Evolutionary conservation across 2,329 filamentous ascomycete genomes (phyloP), one percentile per base, ranked within the genome.

Genomic region (Huntiella savannae): DNA sequence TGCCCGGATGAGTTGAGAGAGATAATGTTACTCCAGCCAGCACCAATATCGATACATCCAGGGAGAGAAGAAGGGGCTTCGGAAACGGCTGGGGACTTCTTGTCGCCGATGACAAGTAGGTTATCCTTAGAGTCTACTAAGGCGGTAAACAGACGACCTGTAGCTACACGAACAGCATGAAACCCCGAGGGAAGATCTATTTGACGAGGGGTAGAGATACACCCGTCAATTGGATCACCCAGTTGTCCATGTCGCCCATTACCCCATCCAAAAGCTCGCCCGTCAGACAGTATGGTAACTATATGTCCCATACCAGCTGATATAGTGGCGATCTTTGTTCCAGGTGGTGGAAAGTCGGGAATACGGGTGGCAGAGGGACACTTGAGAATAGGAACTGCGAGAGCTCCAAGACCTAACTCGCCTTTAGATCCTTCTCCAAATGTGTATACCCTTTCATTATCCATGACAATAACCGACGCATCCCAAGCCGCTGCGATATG

Each of bases 201-300:
- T 59, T 67, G 77, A 7, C 71, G 65, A 4, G 85, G 85, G 12
- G 55, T 56, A 61, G 71, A 69, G 2, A 79, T 58, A 22, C 77
- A 57, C 4, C 63, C 44, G 3, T 47, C 65, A 22, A 63, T 62
- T 0, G 70, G 69, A 37, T 65, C 60, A 1, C 86, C 87, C 1
- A 93, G 63, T 58, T 98, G 88, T 0, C 83, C 83, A 57, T 94
- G 91, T 17, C 85, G 73, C 11, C 82, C 79, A 54, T 77, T 83
- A 0, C 91, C 91, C 88, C 88, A 96, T 2, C 85, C 87, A 58
- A 82, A 93, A 1, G 79, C 77, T 12, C 81, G 70, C 0, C 87
- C 88, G 56, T 81, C 79, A 38, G 71, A 71, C 3, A 93, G 62
- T 0, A 95, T 71, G 1, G 66, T 75, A 12, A 92, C 72, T 0